Evolutionary conservation across 306 rosid species (phyloP).

Genomic region (Inga leiocalycina): DNA sequence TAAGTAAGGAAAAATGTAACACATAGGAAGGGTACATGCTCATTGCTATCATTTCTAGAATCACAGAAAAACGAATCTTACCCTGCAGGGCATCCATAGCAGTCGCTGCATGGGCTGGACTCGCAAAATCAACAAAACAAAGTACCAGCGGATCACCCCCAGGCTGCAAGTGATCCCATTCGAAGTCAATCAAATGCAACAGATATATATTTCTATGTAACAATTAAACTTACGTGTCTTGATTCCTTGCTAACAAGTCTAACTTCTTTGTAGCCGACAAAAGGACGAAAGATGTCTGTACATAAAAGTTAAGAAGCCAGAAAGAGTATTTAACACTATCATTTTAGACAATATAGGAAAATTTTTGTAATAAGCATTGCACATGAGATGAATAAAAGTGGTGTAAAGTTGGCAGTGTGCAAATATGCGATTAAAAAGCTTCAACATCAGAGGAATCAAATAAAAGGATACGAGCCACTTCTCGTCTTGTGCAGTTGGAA

Average conservation of each 20-base stretch:
- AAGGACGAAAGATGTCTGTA: constrained; percentile 93
- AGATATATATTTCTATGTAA: constrained; percentile 10
- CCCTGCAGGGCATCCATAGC: constrained; percentile 99
- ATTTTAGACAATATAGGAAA: not conserved
- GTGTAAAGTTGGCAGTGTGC: not conserved
- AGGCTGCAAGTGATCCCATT: constrained; percentile 67
- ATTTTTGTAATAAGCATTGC: not conserved
- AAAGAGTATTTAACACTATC: not conserved
- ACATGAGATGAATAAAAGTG: not conserved
- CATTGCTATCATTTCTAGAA: constrained; percentile 28
- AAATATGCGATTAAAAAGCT: constrained; percentile 33
- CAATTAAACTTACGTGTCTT: constrained; percentile 77
- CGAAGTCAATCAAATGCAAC: constrained; percentile 35
- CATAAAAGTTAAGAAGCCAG: constrained; percentile 47
- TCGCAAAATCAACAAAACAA: constrained; percentile 91
- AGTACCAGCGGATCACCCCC: constrained; percentile 95
- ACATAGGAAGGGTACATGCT: constrained; percentile 10
- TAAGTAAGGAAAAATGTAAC: constrained; percentile 27
- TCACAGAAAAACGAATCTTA: constrained; percentile 43
- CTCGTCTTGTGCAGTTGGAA: constrained; percentile 83
- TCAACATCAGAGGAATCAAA: not conserved
- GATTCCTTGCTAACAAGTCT: constrained; percentile 96
- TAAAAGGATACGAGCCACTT: constrained; percentile 97
- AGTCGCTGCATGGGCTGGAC: constrained; percentile 98
- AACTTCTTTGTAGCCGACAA: constrained; percentile 99